These are phyloP conservation scores for Nelumbo lutea DNA, from an alignment of 164 flowering plant species.

Conservation along the genomic window DNA sequence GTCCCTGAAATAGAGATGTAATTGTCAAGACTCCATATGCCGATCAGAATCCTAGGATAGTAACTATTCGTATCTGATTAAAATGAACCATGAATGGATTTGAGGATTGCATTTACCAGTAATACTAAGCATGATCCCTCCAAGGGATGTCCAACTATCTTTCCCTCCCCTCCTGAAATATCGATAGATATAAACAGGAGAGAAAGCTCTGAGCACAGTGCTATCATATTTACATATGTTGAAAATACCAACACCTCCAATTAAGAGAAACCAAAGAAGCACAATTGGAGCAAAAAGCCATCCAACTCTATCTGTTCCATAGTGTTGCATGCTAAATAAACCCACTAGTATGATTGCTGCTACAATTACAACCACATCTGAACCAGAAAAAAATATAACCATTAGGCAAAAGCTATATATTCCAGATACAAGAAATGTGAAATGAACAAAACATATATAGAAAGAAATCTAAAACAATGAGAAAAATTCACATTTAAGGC, in stretches of 20 bases:
- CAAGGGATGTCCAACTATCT: conserved; percentile 75
- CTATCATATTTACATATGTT: conserved; percentile 80
- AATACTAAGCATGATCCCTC: conserved; percentile 93
- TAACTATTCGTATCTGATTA: not conserved
- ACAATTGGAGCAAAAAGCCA: conserved; percentile 98
- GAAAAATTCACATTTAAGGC: not conserved
- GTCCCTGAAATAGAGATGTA: conserved; percentile 55
- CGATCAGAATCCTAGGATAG: not conserved
- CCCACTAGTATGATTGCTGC: conserved; percentile 76
- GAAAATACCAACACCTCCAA: conserved; percentile 86
- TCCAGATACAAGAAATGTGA: conserved; percentile 1
- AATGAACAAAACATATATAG: not conserved
- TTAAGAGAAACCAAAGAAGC: conserved; percentile 84
- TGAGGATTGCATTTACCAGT: conserved; percentile 48
- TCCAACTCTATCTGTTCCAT: conserved; percentile 90
- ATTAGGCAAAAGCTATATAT: not conserved
- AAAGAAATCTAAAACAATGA: not conserved
- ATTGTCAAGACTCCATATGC: too few species aligned
- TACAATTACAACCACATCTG: conserved; percentile 86
- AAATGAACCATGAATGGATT: not conserved
- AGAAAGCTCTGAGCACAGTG: conserved; percentile 77
- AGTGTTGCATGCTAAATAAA: conserved; percentile 93
- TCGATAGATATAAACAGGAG: conserved; percentile 72
- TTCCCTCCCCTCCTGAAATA: conserved; percentile 61
- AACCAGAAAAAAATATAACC: conserved; percentile 2